Base-by-base conservation (phyloP, 2,329 filamentous ascomycete species). In the Nemania serpens region DNA sequence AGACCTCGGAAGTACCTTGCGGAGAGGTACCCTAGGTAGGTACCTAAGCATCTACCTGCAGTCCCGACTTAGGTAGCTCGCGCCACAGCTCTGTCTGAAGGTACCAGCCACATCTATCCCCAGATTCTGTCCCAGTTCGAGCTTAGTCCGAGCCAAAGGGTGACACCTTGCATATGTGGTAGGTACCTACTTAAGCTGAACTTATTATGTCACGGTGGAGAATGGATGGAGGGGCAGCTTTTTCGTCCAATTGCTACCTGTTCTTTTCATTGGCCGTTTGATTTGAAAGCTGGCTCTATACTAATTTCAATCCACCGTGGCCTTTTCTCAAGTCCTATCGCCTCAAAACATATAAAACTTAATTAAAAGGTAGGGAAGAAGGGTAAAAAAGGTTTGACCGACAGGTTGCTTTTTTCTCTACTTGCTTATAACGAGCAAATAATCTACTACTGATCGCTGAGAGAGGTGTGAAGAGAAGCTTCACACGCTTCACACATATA, bases 261-360 rank as follows among this genome's bases (percentile, higher is more conserved):
- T 65, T 63, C 63, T 61, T 61, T 65, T 56, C 29, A 9, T 48
- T 42, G 34, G 3, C 33, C 17, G 34, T 37, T 39, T 39, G 36
- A 4, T 3, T 39, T 3, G 42, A 36, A 34, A 49, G 52, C 20
- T 54, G 42, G 37, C 10, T 51, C 33, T n/a, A 39, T 51, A 54
- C n/a, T n/a, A n/a, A n/a, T n/a, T 68, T 74, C 4, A 5, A 13
- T 79, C 76, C 77, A 79, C 76, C 75, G 71, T 80, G 78, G 77
- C 78, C 77, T 80, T 72, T 79, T 75, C 60, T 59, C 56, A 49
- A n/a, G 66, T 59, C 29, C 46, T 25, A 33, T 36, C 34, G 47
- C 34, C 25, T 29, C 25, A 29, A n/a, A n/a, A 29, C 25, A 29
- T 29, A 29, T 29, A 29, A 29, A 29, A 29, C n/a, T 29, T 29